These are phyloP conservation scores for Vitellaria paradoxa DNA, from an alignment of 179 eudicot species.

Conservation along the genomic window DNA sequence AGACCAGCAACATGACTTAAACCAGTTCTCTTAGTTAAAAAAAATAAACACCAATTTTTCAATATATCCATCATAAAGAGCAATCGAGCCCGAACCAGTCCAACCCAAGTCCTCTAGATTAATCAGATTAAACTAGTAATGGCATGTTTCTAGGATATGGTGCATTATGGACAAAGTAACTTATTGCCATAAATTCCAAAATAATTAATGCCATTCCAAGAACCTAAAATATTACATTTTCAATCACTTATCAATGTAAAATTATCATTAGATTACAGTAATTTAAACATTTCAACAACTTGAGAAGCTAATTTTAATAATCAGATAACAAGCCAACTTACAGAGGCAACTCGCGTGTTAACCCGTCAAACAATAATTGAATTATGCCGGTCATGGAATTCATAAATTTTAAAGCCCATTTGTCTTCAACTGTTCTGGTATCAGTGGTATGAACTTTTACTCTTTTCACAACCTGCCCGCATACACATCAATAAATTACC, in stretches of 20 bases:
- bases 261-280: too few species aligned
- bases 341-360: conserved; percentile 90
- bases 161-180: background rate
- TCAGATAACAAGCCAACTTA: conserved; percentile 33
- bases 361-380: conserved; percentile 72
- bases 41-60: too few species aligned
- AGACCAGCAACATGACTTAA: background rate
- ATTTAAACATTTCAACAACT: too few species aligned
- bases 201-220: too few species aligned
- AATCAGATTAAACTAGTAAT: background rate
- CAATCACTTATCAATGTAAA: too few species aligned
- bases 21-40: too few species aligned
- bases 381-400: conserved; percentile 70
- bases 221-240: too few species aligned
- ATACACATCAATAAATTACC: background rate
- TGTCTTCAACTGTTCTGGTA: conserved; percentile 58
- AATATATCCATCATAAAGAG: too few species aligned
- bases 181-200: background rate
- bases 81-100: background rate
- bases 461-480: conserved; percentile 55
- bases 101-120: background rate
- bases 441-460: conserved; percentile 52
- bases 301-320: too few species aligned
- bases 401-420: conserved; percentile 77
- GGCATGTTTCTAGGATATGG: background rate